These are phyloP conservation scores for Talaromyces pinophilus DNA, from an alignment of 2,329 filamentous ascomycete genomes.

Conservation along the genomic window DNA sequence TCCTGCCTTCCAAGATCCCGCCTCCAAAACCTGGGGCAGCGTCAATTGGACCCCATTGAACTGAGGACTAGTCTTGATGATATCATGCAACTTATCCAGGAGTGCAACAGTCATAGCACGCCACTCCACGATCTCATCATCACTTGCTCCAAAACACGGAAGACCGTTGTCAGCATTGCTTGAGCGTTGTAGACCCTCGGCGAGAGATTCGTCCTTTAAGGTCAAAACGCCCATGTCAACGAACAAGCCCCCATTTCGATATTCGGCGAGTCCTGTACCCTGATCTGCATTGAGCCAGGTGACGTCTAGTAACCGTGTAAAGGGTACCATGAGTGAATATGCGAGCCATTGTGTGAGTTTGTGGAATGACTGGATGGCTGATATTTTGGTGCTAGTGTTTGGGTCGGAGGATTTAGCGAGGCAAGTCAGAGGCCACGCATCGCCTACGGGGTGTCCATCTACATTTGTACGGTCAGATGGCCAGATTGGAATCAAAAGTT, in stretches of 20 bases:
- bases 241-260: constrained; percentile 70
- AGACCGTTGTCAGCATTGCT: constrained; percentile 27
- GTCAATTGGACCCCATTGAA: constrained; percentile 41
- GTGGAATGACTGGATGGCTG: constrained; percentile 56
- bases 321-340: constrained; percentile 70
- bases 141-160: constrained; percentile 57
- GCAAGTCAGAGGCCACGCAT: constrained; percentile 52
- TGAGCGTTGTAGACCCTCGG: constrained; percentile 51
- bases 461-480: constrained; percentile 49
- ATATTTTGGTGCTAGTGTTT: not conserved
- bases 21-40: constrained; percentile 56
- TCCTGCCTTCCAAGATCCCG: constrained; percentile 56
- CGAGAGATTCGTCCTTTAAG: constrained; percentile 50
- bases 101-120: constrained; percentile 64
- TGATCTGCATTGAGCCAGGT: constrained; percentile 57
- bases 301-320: constrained; percentile 55
- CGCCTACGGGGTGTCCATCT: constrained; percentile 49
- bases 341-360: constrained; percentile 61
- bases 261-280: constrained; percentile 69
- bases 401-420: not conserved
- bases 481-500: constrained; percentile 53
- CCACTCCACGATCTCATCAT: constrained; percentile 67
- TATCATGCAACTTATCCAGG: constrained; percentile 56
- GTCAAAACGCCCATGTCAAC: constrained; percentile 60
- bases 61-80: constrained; percentile 48